Evolutionary conservation across 805 yeast species (phyloP).

Genomic region (Dipodascus albidus): DNA sequence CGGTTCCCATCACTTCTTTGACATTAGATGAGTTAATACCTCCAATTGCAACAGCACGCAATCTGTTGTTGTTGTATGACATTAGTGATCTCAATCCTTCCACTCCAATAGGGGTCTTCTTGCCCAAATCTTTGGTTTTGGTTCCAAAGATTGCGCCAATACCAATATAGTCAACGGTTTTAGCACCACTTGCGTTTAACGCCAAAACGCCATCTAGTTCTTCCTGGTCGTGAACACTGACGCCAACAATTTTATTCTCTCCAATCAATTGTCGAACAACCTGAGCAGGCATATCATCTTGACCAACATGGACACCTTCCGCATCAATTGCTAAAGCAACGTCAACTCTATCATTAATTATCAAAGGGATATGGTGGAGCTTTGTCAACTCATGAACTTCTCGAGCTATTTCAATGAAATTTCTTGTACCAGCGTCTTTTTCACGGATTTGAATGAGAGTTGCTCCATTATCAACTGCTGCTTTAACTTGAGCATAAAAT

Average conservation of each 20-base stretch:
- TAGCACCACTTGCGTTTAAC: constrained; percentile 11
- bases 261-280: constrained; percentile 53
- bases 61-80: constrained; percentile 21
- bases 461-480: constrained; percentile 58
- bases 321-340: constrained; percentile 84
- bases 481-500: constrained; percentile 46
- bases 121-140: constrained; percentile 46
- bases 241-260: constrained; percentile 64
- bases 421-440: constrained; percentile 55
- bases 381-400: constrained; percentile 52
- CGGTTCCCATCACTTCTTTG: constrained; percentile 42
- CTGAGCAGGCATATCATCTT: constrained; percentile 63
- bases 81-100: constrained; percentile 49
- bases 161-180: constrained; percentile 67
- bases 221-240: constrained; percentile 49
- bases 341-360: constrained; percentile 80
- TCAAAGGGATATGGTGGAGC: constrained; percentile 52
- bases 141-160: constrained; percentile 74
- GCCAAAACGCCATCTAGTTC: constrained; percentile 46
- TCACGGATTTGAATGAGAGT: constrained; percentile 80
- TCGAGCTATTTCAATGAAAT: constrained; percentile 51
- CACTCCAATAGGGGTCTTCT: constrained; percentile 53
- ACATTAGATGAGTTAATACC: constrained; percentile 61
- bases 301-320: constrained; percentile 90
- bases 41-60: constrained; percentile 69